Evolutionary conservation across 179 eudicot species (phyloP).

Genomic region (Sideroxylon spinosum): DNA sequence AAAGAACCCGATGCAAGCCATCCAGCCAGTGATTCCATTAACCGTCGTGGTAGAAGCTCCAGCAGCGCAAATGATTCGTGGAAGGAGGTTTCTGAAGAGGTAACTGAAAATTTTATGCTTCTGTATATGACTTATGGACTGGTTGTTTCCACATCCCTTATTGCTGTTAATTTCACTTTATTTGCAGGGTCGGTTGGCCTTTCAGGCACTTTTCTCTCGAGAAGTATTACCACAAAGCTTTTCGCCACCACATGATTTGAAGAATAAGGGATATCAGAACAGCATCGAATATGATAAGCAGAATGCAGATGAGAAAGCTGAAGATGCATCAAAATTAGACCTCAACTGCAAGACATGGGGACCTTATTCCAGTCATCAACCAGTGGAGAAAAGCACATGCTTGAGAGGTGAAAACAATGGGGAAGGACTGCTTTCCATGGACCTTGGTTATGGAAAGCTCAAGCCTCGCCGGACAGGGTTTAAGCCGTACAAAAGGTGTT

Average conservation of each 20-base stretch:
- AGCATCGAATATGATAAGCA: constrained; percentile 27
- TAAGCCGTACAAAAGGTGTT: constrained; percentile 93
- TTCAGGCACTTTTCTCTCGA: constrained; percentile 77
- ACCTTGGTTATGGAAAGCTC: constrained; percentile 47
- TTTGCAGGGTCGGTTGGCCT: constrained; percentile 82
- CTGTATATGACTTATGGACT: not conserved
- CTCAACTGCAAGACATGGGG: constrained; percentile 49
- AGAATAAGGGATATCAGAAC: constrained; percentile 24
- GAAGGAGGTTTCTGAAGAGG: constrained; percentile 98
- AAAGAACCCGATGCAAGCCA: constrained; percentile 50
- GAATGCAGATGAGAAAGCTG: constrained; percentile 24
- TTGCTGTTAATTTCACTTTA: not conserved
- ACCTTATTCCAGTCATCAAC: constrained; percentile 31
- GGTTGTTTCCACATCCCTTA: not conserved
- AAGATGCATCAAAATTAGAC: constrained; percentile 36
- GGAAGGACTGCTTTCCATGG: constrained; percentile 33
- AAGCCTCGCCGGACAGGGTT: constrained; percentile 70
- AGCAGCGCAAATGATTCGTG: constrained; percentile 54
- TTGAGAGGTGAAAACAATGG: constrained; percentile 29
- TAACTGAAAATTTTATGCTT: constrained; percentile 21
- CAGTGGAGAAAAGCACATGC: constrained; percentile 25
- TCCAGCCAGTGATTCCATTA: constrained; percentile 38
- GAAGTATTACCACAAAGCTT: constrained; percentile 88
- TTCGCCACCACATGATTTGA: constrained; percentile 45
- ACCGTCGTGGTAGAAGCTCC: constrained; percentile 56